Conservation (phyloP, 2,329 filamentous ascomycete genomes). For the Aphanocladium album region DNA sequence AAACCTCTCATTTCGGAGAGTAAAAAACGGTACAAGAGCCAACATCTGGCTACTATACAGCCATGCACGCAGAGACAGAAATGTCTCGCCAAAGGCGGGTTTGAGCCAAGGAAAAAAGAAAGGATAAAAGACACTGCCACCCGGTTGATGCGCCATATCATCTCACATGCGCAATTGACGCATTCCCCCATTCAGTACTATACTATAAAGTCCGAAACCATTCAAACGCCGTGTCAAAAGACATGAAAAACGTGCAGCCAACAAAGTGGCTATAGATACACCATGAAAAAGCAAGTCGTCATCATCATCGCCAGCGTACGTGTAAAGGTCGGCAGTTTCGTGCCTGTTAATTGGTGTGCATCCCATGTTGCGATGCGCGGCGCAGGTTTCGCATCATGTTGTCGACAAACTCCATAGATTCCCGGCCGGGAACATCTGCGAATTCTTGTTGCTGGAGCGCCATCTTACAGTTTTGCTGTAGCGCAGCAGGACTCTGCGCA, state of each 20-base stretch:
- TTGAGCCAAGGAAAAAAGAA: background rate
- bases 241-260: background rate
- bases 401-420: conserved; percentile 46
- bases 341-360: background rate
- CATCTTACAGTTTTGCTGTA: conserved; percentile 10
- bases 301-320: background rate
- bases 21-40: conserved; percentile 1
- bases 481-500: background rate
- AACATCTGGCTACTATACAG: conserved; percentile 1
- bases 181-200: background rate
- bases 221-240: background rate
- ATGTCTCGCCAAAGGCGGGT: background rate
- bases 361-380: conserved; percentile 21
- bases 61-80: background rate
- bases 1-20: background rate
- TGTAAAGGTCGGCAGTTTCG: background rate
- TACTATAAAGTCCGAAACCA: background rate
- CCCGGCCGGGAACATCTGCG: conserved; percentile 37
- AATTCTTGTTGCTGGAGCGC: conserved; percentile 28
- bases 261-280: background rate
- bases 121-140: background rate
- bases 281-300: background rate
- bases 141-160: background rate
- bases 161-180: background rate
- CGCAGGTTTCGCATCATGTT: conserved; percentile 49